Percentiles rank a stretch among this genome's conserved stretches.
Evolutionary conservation across 805 yeast genomes (phyloP).

Genomic region (Candida pseudoglaebosa): DNA sequence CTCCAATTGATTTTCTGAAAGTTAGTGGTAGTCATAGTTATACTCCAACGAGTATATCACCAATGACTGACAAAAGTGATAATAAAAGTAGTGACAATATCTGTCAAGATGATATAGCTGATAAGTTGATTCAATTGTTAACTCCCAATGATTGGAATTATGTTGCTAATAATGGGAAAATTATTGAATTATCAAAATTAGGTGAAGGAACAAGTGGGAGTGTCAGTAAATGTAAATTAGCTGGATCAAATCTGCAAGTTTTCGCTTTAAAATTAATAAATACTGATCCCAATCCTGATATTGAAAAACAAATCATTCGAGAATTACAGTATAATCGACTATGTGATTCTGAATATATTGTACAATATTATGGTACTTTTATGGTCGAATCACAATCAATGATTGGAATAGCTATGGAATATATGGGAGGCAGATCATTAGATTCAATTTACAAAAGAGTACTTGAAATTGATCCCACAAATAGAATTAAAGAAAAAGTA

Average conservation of each 20-base stretch:
- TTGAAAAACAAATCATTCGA: slow-evolving; percentile 85
- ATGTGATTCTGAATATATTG: slow-evolving; percentile 81
- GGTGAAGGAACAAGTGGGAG: slow-evolving; percentile 97
- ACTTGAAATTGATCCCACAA: slow-evolving; percentile 58
- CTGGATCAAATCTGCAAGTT: slow-evolving; percentile 39
- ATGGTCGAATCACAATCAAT: slow-evolving; percentile 70
- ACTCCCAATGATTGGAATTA: slow-evolving; percentile 75
- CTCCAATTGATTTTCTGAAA: slow-evolving; percentile 39
- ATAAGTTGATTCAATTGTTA: slow-evolving; percentile 20
- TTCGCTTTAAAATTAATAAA: slow-evolving; percentile 82
- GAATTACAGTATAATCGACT: slow-evolving; percentile 85
- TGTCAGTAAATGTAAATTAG: slow-evolving; percentile 71
- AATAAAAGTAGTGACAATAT: slow-evolving; percentile 1
- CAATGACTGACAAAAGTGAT: slow-evolving; percentile 4
- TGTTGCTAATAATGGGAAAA: slow-evolving; percentile 54
- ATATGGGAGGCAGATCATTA: slow-evolving; percentile 87
- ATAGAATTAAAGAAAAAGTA: slow-evolving; percentile 89
- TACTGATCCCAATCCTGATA: slow-evolving; percentile 76
- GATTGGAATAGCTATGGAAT: slow-evolving; percentile 95
- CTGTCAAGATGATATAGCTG: slow-evolving; percentile 2
- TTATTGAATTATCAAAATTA: slow-evolving; percentile 62
- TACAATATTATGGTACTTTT: slow-evolving; percentile 89
- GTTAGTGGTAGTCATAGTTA: slow-evolving; percentile 24
- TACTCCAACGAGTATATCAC: slow-evolving; percentile 10
- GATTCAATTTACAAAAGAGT: slow-evolving; percentile 88